phyloP scores from a whole-genome alignment of 1,139 yeast genomes.

The Lizanozyma gosingica region DNA sequence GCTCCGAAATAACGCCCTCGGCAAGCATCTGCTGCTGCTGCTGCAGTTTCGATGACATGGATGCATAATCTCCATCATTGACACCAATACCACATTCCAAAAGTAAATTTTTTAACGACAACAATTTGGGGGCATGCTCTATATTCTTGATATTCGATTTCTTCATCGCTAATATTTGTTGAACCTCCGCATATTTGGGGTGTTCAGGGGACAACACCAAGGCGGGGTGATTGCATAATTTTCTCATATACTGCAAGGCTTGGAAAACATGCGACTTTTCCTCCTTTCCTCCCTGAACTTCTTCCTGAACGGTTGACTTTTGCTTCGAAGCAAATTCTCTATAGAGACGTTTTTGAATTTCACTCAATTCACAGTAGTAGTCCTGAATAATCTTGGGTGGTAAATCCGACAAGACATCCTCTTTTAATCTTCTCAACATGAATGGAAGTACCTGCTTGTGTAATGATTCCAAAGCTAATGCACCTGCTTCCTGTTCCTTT shows the following conservation, averaged over 20 bases:
- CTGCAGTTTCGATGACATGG: slow-evolving; percentile 19
- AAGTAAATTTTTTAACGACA: slow-evolving; percentile 72
- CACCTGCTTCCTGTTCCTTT: slow-evolving; percentile 95
- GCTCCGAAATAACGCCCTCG: slow-evolving; percentile 84
- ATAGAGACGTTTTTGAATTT: slow-evolving; percentile 78
- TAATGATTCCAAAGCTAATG: slow-evolving; percentile 86
- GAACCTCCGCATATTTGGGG: slow-evolving; percentile 70
- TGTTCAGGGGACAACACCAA: slow-evolving; percentile 79
- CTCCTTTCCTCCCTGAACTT: slow-evolving; percentile 40
- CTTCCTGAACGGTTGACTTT: slow-evolving; percentile 60
- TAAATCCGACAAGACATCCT: slow-evolving; percentile 88
- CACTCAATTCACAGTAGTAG: slow-evolving; percentile 92
- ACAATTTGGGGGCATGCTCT: slow-evolving; percentile 82
- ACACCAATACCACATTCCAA: slow-evolving; percentile 93
- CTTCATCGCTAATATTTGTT: slow-evolving; percentile 47
- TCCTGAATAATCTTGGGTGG: slow-evolving; percentile 99
- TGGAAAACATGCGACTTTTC: slow-evolving; percentile 93
- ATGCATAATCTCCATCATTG: slow-evolving; percentile 35
- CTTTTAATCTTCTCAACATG: slow-evolving; percentile 90
- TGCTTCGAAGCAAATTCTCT: slow-evolving; percentile 89
- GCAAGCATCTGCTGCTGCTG: slow-evolving; percentile 32
- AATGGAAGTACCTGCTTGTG: slow-evolving; percentile 97
- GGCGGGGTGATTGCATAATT: slow-evolving; percentile 94
- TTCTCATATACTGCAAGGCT: slow-evolving; percentile 94
- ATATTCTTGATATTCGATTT: slow-evolving; percentile 61